Conservation (phyloP, 2,329 filamentous ascomycete genomes). For the Talaromyces sp. region DNA sequence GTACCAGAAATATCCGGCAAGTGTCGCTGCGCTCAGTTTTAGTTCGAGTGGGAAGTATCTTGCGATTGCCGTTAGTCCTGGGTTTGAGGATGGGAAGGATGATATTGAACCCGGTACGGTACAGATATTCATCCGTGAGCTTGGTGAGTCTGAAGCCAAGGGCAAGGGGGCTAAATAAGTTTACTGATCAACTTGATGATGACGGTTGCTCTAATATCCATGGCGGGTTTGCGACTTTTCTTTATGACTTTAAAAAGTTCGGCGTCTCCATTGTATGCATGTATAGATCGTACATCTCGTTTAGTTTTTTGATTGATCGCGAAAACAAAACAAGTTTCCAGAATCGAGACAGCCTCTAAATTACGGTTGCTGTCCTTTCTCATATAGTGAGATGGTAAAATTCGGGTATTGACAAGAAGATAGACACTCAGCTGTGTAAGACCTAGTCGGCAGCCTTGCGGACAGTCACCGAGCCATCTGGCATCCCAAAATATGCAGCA, state of each 20-base stretch:
- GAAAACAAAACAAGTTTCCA: neutral
- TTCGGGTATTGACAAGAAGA: conserved; percentile 13
- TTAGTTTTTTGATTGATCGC: neutral
- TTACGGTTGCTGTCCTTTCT: neutral
- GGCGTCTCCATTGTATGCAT: conserved; percentile 12
- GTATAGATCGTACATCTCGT: conserved; percentile 7
- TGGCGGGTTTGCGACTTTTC: conserved; percentile 16
- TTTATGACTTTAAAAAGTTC: conserved; percentile 7
- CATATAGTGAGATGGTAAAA: neutral
- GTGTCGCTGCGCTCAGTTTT: conserved; percentile 73
- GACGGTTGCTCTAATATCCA: neutral
- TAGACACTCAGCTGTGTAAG: neutral
- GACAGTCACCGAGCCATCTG: conserved; percentile 65
- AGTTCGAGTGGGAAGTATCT: conserved; percentile 72
- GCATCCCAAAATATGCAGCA: conserved; percentile 91
- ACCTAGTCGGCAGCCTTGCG: conserved; percentile 36
- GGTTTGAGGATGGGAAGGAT: conserved; percentile 83
- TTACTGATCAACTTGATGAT: neutral
- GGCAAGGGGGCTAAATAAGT: conserved; percentile 68
- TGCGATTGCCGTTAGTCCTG: conserved; percentile 76
- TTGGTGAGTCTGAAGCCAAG: conserved; percentile 84
- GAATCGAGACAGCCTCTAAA: neutral
- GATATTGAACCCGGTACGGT: conserved; percentile 68
- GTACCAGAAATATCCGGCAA: conserved; percentile 78
- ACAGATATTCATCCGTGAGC: conserved; percentile 74